phyloP scores from a whole-genome alignment of 495 filamentous ascomycete genomes.

The Hypoxylon trugodes region DNA sequence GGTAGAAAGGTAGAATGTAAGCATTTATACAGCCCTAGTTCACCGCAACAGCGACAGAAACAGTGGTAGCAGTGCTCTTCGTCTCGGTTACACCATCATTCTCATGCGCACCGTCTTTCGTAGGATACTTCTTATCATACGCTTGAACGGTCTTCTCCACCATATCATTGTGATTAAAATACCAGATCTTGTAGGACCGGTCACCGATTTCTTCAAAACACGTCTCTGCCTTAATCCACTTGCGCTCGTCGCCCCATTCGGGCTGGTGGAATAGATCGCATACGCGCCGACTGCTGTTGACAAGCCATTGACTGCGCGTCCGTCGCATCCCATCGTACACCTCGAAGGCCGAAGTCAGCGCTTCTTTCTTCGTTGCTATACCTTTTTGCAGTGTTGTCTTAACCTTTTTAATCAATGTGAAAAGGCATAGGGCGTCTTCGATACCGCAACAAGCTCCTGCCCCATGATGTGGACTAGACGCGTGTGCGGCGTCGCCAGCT shows the following conservation, averaged over 20 bases:
- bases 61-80: background rate
- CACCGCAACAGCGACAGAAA: slow-evolving; percentile 1
- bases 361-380: slow-evolving; percentile 12
- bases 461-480: slow-evolving; percentile 52
- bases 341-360: slow-evolving; percentile 15
- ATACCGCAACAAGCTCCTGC: slow-evolving; percentile 52
- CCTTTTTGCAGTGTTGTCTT: background rate
- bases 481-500: slow-evolving; percentile 54
- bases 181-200: slow-evolving; percentile 47
- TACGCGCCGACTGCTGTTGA: slow-evolving; percentile 43
- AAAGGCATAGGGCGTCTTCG: slow-evolving; percentile 50
- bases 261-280: slow-evolving; percentile 45
- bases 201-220: slow-evolving; percentile 43
- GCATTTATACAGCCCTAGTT: slow-evolving; percentile 7
- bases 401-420: slow-evolving; percentile 15
- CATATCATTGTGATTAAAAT: slow-evolving; percentile 45
- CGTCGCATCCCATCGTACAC: slow-evolving; percentile 31
- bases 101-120: background rate
- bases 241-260: slow-evolving; percentile 30
- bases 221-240: slow-evolving; percentile 46
- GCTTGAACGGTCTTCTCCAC: slow-evolving; percentile 27
- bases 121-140: slow-evolving; percentile 9
- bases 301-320: slow-evolving; percentile 46
- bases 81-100: background rate
- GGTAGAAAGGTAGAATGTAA: too few relatives aligned